phyloP scores from a whole-genome alignment of 2,329 filamentous ascomycete genomes.

The Aspergillus puulaauensis region DNA sequence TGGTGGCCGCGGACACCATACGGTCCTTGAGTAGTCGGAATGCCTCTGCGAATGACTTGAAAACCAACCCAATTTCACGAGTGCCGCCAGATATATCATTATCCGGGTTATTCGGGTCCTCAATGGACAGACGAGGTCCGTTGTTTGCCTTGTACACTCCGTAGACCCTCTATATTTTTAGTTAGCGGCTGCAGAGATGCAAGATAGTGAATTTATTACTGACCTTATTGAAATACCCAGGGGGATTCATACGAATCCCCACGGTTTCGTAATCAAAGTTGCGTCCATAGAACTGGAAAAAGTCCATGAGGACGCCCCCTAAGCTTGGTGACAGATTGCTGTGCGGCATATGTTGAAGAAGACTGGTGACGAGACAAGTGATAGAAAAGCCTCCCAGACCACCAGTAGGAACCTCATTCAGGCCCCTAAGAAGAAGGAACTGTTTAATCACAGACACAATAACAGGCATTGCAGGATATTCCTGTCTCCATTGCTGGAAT shows the following conservation, averaged over 20 bases:
- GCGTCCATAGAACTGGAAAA: slow-evolving; percentile 86
- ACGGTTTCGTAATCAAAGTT: slow-evolving; percentile 68
- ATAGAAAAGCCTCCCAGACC: slow-evolving; percentile 93
- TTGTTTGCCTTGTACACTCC: slow-evolving; percentile 56
- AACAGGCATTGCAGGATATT: slow-evolving; percentile 81
- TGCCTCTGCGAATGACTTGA: slow-evolving; percentile 68
- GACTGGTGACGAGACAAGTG: slow-evolving; percentile 88
- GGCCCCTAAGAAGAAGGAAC: slow-evolving; percentile 79
- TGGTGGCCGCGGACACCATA: slow-evolving; percentile 45
- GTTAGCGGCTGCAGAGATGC: slow-evolving; percentile 4
- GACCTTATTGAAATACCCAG: slow-evolving; percentile 76
- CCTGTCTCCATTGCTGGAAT: slow-evolving; percentile 73
- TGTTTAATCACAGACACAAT: slow-evolving; percentile 90
- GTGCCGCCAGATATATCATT: slow-evolving; percentile 94
- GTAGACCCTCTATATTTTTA: slow-evolving; percentile 30
- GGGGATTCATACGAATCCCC: slow-evolving; percentile 74
- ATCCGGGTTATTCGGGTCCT: slow-evolving; percentile 79
- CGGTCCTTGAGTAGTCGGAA: slow-evolving; percentile 57
- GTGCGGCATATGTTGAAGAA: slow-evolving; percentile 77
- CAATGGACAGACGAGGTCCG: slow-evolving; percentile 72
- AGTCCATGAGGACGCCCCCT: slow-evolving; percentile 79
- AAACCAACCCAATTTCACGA: slow-evolving; percentile 65
- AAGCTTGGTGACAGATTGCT: slow-evolving; percentile 68
- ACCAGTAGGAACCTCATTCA: slow-evolving; percentile 89
- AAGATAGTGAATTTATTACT: not conserved